These are phyloP conservation scores for Exobasidium rhododendri DNA, from an alignment of 1,284 basidiomycete species.

Conservation along the genomic window DNA sequence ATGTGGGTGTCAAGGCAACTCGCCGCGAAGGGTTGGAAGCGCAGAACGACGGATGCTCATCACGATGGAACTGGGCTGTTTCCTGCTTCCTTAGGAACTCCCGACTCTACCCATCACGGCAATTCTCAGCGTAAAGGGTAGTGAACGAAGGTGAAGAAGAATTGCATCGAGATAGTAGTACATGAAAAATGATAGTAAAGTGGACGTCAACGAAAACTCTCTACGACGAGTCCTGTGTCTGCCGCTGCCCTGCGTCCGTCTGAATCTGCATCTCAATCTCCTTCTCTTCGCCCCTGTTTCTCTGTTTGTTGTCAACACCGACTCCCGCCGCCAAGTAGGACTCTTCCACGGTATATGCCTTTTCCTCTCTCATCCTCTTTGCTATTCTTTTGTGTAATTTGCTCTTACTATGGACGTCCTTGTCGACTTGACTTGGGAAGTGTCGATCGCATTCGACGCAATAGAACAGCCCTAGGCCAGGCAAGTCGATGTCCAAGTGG, in stretches of 20 bases:
- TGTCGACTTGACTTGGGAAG: conserved; percentile 46
- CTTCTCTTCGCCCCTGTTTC: conserved; percentile 4
- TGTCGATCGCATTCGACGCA: conserved; percentile 53
- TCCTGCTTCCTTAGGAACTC: no score
- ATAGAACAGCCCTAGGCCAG: conserved; percentile 54
- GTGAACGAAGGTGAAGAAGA: not conserved
- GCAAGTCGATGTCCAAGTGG: conserved; percentile 48
- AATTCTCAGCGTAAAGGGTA: no score
- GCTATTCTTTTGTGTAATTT: conserved; percentile 52
- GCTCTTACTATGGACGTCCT: conserved; percentile 42
- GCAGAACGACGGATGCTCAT: no score
- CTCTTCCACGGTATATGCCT: conserved; percentile 51
- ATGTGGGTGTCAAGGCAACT: no score
- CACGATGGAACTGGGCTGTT: no score
- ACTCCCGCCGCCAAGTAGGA: conserved; percentile 45
- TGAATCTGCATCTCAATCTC: not conserved
- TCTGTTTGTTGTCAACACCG: conserved; percentile 49
- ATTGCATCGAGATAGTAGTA: not conserved
- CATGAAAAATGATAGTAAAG: not conserved
- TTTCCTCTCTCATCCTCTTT: conserved; percentile 48
- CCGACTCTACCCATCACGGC: no score
- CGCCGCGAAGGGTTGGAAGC: no score
- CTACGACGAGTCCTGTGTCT: not conserved
- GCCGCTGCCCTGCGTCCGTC: not conserved
- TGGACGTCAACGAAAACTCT: no score